A percentile compares a stretch with the other conserved stretches of the same genome.
phyloP scores from a whole-genome alignment of 169 alveolate species.

The Amoebophrya sp. region DNA sequence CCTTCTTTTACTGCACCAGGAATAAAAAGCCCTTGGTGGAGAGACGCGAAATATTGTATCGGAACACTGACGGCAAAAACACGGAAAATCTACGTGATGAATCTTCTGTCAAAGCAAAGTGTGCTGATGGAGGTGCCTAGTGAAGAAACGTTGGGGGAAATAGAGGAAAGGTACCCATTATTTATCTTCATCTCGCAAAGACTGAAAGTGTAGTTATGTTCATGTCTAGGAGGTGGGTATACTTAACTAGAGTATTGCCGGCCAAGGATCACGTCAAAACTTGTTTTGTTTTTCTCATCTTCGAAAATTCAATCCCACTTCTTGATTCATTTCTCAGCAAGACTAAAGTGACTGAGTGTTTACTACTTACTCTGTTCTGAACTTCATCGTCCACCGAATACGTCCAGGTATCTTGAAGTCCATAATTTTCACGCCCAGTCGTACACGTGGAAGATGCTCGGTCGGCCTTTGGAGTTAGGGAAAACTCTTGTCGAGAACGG shows the following conservation, averaged over 20 bases:
- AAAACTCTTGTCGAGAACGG: background rate
- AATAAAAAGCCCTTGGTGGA: background rate
- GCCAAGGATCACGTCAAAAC: too few species aligned
- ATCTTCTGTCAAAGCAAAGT: background rate
- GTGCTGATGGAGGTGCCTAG: background rate
- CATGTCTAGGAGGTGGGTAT: too few species aligned
- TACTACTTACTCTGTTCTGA: too few species aligned
- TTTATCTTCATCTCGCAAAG: too few species aligned
- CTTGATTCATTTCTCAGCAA: too few species aligned
- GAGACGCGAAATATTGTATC: background rate
- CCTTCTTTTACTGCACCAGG: too few species aligned
- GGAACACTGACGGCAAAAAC: background rate
- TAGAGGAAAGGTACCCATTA: background rate
- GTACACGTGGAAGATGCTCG: conserved; percentile 11
- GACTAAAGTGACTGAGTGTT: too few species aligned
- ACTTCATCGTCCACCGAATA: too few species aligned
- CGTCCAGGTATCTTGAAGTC: conserved; percentile 17
- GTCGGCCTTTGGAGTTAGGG: background rate
- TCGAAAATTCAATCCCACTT: too few species aligned
- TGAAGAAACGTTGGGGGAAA: background rate
- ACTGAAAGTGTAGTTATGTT: too few species aligned
- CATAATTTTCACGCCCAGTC: background rate
- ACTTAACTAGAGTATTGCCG: too few species aligned
- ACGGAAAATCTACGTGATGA: background rate
- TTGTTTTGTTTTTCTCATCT: too few species aligned